Evolutionary conservation across 768 basidiomycete species (phyloP).

Genomic region (Suillus lakei): DNA sequence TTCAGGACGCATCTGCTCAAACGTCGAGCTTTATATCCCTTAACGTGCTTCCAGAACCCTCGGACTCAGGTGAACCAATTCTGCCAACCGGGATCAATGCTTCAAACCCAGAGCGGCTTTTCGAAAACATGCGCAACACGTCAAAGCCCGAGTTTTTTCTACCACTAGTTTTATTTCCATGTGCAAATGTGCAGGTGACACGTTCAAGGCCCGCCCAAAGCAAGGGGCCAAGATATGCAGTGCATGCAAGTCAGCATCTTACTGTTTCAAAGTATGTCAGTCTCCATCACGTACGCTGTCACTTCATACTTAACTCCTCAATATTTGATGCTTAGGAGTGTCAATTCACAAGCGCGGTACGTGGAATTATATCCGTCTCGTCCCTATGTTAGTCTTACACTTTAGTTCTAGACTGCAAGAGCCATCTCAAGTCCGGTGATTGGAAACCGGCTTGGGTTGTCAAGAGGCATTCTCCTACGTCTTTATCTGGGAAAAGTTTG

Average conservation of each 20-base stretch:
- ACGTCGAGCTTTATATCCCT: neutral
- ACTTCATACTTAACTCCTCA: neutral
- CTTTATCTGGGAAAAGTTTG: conserved; percentile 18
- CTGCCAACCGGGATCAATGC: neutral
- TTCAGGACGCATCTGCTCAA: neutral
- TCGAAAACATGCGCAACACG: conserved; percentile 3
- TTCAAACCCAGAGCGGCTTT: neutral
- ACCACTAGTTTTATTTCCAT: conserved; percentile 36
- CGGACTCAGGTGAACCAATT: neutral
- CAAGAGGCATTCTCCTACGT: conserved; percentile 25
- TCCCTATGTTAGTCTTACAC: neutral
- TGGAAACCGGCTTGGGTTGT: conserved; percentile 29
- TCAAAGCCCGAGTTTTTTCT: conserved; percentile 24
- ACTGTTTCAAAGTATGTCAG: conserved; percentile 47
- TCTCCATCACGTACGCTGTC: too few relatives aligned
- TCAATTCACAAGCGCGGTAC: conserved; percentile 46
- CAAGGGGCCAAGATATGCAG: conserved; percentile 35
- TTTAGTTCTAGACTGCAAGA: conserved; percentile 25
- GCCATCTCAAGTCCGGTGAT: conserved; percentile 22
- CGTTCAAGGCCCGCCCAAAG: conserved; percentile 31
- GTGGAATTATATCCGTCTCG: neutral
- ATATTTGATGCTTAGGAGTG: conserved; percentile 37
- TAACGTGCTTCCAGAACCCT: neutral
- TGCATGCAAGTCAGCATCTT: conserved; percentile 45
- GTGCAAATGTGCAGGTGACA: conserved; percentile 38